Conservation (phyloP, 495 filamentous ascomycete genomes). For the Penicillium bovifimosum region DNA sequence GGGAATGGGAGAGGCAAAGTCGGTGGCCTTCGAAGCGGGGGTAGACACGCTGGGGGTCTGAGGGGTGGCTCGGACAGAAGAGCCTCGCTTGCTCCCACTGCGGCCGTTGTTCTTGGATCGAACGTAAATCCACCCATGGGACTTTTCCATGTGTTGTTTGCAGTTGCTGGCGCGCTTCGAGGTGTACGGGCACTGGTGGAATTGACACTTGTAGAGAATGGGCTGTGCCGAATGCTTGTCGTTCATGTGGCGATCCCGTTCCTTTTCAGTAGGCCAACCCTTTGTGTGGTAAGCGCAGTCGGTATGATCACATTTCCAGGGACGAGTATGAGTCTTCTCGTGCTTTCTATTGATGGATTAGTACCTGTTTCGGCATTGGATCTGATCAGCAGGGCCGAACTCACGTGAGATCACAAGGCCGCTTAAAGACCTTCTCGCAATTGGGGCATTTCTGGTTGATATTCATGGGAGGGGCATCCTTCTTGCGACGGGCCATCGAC, state of each 20-base stretch:
- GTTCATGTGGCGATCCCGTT: slow-evolving; percentile 89
- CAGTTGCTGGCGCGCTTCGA: slow-evolving; percentile 96
- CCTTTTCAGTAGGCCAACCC: slow-evolving; percentile 97
- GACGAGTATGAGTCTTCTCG: slow-evolving; percentile 92
- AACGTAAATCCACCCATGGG: slow-evolving; percentile 83
- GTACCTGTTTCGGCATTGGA: slow-evolving; percentile 6
- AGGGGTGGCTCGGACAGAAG: slow-evolving; percentile 35
- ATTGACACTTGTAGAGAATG: slow-evolving; percentile 74
- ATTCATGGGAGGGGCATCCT: slow-evolving; percentile 66
- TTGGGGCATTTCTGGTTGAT: slow-evolving; percentile 68
- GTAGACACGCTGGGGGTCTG: slow-evolving; percentile 52
- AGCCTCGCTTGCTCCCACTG: slow-evolving; percentile 42
- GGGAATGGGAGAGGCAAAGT: slow-evolving; percentile 24
- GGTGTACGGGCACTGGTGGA: slow-evolving; percentile 79
- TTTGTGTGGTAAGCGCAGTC: slow-evolving; percentile 80
- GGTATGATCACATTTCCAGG: slow-evolving; percentile 80
- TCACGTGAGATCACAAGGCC: slow-evolving; percentile 77
- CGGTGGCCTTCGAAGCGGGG: slow-evolving; percentile 42
- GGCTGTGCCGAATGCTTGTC: slow-evolving; percentile 87
- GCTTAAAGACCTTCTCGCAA: slow-evolving; percentile 88
- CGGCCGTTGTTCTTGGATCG: slow-evolving; percentile 87
- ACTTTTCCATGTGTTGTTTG: slow-evolving; percentile 99
- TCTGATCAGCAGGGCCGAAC: slow-evolving; percentile 4
- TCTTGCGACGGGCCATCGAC: slow-evolving; percentile 87
- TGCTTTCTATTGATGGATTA: slow-evolving; percentile 58